phyloP scores from a whole-genome alignment of 2,329 filamentous ascomycete genomes.

The Podosphaera fusca region DNA sequence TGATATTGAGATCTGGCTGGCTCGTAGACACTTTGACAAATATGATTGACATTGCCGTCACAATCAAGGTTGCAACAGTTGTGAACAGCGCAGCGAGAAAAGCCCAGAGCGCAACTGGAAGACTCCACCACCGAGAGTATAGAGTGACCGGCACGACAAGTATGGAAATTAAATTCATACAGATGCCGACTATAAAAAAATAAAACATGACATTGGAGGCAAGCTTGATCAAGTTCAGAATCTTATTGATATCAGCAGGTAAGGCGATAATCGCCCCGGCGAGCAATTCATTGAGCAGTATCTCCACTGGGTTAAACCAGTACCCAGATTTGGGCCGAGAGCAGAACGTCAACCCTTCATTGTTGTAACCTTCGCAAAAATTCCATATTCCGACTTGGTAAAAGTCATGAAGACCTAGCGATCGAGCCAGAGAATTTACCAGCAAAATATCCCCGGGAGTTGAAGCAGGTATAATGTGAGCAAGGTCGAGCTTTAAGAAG shows the following conservation, averaged over 20 bases:
- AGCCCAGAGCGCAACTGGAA: conserved; percentile 44
- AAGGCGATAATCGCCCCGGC: conserved; percentile 64
- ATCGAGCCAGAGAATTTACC: conserved; percentile 71
- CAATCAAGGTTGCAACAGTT: conserved; percentile 47
- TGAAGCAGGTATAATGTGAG: conserved; percentile 33
- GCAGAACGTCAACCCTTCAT: conserved; percentile 53
- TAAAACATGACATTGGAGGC: conserved; percentile 75
- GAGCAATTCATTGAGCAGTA: conserved; percentile 59
- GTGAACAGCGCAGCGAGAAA: conserved; percentile 44
- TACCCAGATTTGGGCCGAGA: conserved; percentile 47
- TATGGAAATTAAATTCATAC: conserved; percentile 50
- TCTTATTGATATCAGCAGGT: conserved; percentile 47
- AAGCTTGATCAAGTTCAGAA: conserved; percentile 49
- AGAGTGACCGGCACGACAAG: conserved; percentile 28
- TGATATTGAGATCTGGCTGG: conserved; percentile 54
- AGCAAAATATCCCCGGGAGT: conserved; percentile 33
- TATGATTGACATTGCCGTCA: conserved; percentile 63
- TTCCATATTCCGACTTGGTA: conserved; percentile 85
- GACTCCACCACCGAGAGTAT: conserved; percentile 31
- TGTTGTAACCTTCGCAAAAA: conserved; percentile 68
- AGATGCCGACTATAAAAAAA: conserved; percentile 52
- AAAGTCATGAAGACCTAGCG: conserved; percentile 76
- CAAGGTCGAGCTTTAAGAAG: conserved; percentile 66
- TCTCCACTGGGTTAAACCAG: conserved; percentile 78
- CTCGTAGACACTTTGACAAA: conserved; percentile 55